Percentiles rank a stretch among this genome's conserved stretches.
These are phyloP conservation scores for Ascosphaera aggregata DNA, from an alignment of 2,329 filamentous ascomycete genomes.

Conservation along the genomic window DNA sequence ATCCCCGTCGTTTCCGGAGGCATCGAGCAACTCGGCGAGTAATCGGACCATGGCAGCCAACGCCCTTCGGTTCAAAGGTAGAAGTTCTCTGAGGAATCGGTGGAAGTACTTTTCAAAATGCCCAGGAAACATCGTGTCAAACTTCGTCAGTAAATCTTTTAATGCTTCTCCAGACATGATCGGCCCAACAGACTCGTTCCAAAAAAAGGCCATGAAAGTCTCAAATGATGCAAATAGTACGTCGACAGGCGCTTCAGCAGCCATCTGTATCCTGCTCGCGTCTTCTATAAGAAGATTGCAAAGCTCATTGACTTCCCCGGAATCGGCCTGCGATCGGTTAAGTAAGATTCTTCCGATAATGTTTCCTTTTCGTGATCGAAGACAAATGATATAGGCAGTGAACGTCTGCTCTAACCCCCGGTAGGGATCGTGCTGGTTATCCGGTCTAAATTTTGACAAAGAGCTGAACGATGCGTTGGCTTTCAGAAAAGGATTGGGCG, in stretches of 20 bases:
- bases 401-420: constrained; percentile 65
- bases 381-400: constrained; percentile 54
- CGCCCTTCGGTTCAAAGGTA: constrained; percentile 43
- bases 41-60: constrained; percentile 68
- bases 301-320: constrained; percentile 63
- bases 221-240: constrained; percentile 82
- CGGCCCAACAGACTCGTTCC: constrained; percentile 70
- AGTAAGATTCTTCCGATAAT: constrained; percentile 58
- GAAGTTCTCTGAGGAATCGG: constrained; percentile 26
- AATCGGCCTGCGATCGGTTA: constrained; percentile 45
- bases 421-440: constrained; percentile 38
- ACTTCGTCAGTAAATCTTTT: constrained; percentile 41
- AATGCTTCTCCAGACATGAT: constrained; percentile 52
- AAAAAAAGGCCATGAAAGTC: constrained; percentile 72
- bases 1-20: constrained; percentile 77
- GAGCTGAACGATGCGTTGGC: constrained; percentile 13
- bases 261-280: constrained; percentile 51
- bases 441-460: constrained; percentile 13
- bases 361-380: constrained; percentile 69
- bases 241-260: constrained; percentile 55
- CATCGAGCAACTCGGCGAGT: constrained; percentile 66
- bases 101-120: constrained; percentile 34
- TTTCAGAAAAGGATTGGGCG: too few species aligned
- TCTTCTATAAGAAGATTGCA: constrained; percentile 77
- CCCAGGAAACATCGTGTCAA: constrained; percentile 18